These are phyloP conservation scores for Bolboschoenus planiculmis DNA, from an alignment of 176 grass and related monocot species.

Conservation along the genomic window DNA sequence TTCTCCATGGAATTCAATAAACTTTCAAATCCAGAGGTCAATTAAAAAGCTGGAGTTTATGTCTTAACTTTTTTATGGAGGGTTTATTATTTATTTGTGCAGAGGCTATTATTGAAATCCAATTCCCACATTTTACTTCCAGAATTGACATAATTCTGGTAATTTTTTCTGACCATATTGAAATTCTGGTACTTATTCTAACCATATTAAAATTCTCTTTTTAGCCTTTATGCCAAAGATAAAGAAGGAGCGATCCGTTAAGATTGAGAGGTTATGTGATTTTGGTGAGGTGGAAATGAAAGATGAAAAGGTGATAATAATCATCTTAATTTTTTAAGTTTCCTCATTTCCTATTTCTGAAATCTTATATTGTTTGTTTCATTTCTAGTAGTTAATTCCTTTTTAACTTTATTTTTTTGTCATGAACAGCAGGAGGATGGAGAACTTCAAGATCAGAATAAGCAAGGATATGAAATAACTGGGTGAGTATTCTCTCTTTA, in stretches of 20 bases:
- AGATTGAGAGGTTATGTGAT: conserved; percentile 52
- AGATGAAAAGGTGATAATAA: conserved; percentile 36
- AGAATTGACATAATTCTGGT: not conserved
- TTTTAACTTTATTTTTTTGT: not conserved
- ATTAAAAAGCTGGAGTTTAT: not conserved
- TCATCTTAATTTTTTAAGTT: not conserved
- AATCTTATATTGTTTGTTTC: not conserved
- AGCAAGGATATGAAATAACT: conserved; percentile 8
- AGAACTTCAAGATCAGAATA: conserved; percentile 6
- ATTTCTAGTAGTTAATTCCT: not conserved
- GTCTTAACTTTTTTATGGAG: not conserved
- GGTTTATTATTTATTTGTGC: not conserved
- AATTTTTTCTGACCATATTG: not conserved
- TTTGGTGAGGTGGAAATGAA: conserved; percentile 41
- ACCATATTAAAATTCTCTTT: conserved; percentile 10
- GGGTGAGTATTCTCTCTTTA: not conserved
- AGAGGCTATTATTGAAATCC: not conserved
- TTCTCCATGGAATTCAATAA: not conserved
- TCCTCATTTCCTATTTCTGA: not conserved
- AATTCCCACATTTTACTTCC: not conserved
- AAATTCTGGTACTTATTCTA: not conserved
- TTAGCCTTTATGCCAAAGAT: conserved; percentile 71
- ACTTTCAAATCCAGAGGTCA: too few relatives aligned
- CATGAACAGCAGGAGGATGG: conserved; percentile 24
- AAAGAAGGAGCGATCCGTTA: conserved; percentile 50